Conservation (phyloP, 2,329 filamentous ascomycete genomes). For the Apiospora phragmitis region DNA sequence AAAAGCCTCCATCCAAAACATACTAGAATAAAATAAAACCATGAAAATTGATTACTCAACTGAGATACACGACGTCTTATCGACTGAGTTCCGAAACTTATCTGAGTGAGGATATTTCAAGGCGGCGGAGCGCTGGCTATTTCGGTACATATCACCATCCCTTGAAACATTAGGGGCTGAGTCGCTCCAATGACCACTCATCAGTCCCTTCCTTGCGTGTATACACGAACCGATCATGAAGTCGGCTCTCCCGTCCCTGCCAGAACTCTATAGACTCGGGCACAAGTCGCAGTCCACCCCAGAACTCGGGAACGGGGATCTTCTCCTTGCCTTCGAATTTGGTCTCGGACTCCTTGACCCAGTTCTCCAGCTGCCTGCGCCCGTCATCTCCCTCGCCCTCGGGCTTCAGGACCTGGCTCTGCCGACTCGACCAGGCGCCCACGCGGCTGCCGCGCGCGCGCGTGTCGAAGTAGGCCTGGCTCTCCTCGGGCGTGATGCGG, state of each 20-base stretch:
- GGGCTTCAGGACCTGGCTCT: conserved; percentile 73
- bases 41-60: too few relatives aligned
- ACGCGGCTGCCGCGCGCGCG: conserved; percentile 78
- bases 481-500: conserved; percentile 69
- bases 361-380: conserved; percentile 70
- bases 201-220: conserved; percentile 54
- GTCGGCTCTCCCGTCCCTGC: conserved; percentile 83
- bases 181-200: conserved; percentile 67
- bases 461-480: conserved; percentile 66
- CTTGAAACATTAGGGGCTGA: conserved; percentile 62
- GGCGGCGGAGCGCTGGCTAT: not conserved
- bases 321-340: conserved; percentile 73
- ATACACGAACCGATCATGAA: conserved; percentile 95
- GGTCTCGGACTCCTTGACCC: conserved; percentile 75
- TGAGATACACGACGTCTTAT: not conserved
- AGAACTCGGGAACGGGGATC: conserved; percentile 91
- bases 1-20: not conserved
- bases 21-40: not conserved
- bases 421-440: conserved; percentile 90
- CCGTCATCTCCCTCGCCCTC: conserved; percentile 57
- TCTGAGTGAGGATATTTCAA: not conserved
- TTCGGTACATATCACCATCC: not conserved
- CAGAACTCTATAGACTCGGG: conserved; percentile 93
- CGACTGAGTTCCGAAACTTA: not conserved
- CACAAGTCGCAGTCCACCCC: conserved; percentile 86